Conservation (phyloP, 139 green algal genomes). For the Coelastrella sp. region DNA sequence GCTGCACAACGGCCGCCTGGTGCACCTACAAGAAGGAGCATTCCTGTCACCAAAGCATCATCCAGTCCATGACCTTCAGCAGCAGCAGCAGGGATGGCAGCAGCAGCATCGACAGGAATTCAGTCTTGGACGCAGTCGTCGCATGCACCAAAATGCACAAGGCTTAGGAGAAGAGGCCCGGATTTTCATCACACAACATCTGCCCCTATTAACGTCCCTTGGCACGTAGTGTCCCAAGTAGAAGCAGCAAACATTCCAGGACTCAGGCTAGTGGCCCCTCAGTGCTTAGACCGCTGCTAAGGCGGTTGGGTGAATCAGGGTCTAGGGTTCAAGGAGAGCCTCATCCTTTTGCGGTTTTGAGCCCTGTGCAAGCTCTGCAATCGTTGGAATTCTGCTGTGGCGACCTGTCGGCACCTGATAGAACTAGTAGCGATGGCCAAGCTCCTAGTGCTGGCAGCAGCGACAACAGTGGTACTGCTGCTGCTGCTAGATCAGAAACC, state of each 20-base stretch:
- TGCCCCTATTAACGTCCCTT: constrained; percentile 74
- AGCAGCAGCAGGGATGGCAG: neutral
- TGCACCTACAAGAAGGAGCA: constrained; percentile 65
- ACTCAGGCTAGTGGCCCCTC: constrained; percentile 58
- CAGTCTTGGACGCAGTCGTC: too few species aligned
- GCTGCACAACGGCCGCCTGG: constrained; percentile 64
- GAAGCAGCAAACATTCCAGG: constrained; percentile 62
- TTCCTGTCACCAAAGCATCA: constrained; percentile 63
- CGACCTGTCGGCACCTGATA: constrained; percentile 49
- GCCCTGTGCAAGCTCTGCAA: constrained; percentile 59
- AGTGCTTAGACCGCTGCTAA: constrained; percentile 67
- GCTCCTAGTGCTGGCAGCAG: neutral
- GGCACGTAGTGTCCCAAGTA: constrained; percentile 64
- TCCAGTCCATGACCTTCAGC: constrained; percentile 1
- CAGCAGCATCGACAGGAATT: too few species aligned
- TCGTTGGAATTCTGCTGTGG: constrained; percentile 64
- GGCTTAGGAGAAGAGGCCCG: constrained; percentile 58
- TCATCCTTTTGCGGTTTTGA: constrained; percentile 26
- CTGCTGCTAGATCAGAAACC: neutral
- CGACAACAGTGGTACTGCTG: neutral
- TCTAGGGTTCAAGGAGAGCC: too few species aligned
- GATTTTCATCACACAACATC: constrained; percentile 62
- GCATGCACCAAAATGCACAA: neutral
- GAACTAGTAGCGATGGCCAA: neutral
- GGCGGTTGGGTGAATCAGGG: constrained; percentile 36